These are phyloP conservation scores for Gossypium trilobum DNA, from an alignment of 441 rosid genomes.

Conservation along the genomic window DNA sequence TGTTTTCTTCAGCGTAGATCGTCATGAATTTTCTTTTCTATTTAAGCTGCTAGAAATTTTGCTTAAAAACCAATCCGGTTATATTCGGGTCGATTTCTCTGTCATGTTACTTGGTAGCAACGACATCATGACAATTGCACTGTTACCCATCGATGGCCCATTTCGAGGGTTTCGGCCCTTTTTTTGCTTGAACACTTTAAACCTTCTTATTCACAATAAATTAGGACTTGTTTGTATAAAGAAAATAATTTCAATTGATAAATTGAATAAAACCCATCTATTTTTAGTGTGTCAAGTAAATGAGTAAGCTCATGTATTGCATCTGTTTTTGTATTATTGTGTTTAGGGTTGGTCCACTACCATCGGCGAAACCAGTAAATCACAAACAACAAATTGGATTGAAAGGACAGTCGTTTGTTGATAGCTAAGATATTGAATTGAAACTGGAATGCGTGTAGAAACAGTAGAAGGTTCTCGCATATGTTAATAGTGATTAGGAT, in stretches of 20 bases:
- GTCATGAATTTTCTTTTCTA: not conserved
- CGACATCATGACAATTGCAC: not conserved
- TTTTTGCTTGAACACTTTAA: not conserved
- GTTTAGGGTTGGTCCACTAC: not conserved
- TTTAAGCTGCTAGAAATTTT: not conserved
- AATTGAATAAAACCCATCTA: not conserved
- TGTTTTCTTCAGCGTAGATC: not conserved
- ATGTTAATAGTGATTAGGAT: not conserved
- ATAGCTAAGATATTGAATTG: not conserved
- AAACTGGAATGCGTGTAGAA: not conserved
- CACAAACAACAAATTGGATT: constrained; percentile 4
- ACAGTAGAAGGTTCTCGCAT: not conserved
- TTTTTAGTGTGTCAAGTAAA: no score
- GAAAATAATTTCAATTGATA: not conserved
- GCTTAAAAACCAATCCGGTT: not conserved
- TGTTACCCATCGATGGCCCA: not conserved
- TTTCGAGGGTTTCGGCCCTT: not conserved
- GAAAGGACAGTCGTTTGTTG: not conserved
- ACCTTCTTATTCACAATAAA: no score
- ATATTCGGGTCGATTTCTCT: no score
- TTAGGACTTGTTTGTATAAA: not conserved
- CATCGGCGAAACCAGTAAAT: not conserved
- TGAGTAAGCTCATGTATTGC: no score
- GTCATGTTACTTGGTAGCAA: no score
- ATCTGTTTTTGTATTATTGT: no score